Evolutionary conservation across 352 stramenopile species (phyloP), one percentile per base, ranked within the genome.

Genomic region (Pythium plurisporium): DNA sequence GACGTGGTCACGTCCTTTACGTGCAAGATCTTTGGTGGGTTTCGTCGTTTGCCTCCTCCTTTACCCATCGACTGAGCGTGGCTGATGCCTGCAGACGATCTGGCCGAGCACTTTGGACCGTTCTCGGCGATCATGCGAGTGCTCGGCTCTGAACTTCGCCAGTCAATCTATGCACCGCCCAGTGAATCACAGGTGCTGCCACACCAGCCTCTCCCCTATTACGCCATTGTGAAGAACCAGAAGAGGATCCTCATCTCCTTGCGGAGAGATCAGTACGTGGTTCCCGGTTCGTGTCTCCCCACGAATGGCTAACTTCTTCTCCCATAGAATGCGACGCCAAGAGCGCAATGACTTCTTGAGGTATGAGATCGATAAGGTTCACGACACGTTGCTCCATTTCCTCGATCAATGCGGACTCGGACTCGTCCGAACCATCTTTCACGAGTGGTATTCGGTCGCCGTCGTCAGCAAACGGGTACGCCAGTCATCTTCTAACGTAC

Each of bases 391-490:
- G 20, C 61, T 54, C 22, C 60, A 57, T 30, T 84, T 87, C 36
- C 55, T 91, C 36, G 66, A 72, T 5, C 67, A 78, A 15, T 86
- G 76, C 49, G 69, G 65, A 0, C 47, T 62, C 8, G 74, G 75
- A 7, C 55, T 91, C 33, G 54, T 79, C 26, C 73, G 72, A 1
- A 72, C 80, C 12, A 58, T 86, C 40, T 74, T 91, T 43, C 76
- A 64, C n/a, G 76, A 87, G 50, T 91, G 81, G 81, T 75, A 91
- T 61, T 77, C 69, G 10, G 51, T 79, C 41, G 69, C 69, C 0
- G 50, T 91, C 19, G 56, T 87, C 6, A 70, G 68, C 53, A 91
- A 91, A 48, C 82, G 84, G 56, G 81, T 91, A n/a, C n/a, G n/a
- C n/a, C n/a, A n/a, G n/a, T n/a, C n/a, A n/a, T n/a, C n/a, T n/a